Conservation (phyloP, 208 protist genomes). For the Trichomonas tenax region DNA sequence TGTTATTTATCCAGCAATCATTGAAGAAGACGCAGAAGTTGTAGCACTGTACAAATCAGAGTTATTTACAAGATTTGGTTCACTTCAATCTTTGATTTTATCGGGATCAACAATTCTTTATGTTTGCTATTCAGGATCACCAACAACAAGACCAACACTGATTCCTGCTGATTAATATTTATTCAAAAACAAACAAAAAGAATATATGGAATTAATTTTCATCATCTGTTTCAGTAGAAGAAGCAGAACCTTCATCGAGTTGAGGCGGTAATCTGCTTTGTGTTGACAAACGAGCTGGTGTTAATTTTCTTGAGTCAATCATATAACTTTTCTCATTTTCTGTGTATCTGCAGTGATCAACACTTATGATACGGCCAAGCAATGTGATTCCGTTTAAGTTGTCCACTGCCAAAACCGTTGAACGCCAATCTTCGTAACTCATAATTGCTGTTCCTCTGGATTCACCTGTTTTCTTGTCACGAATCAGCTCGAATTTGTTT, state of each 20-base stretch:
- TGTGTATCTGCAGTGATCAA: neutral
- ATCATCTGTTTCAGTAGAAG: neutral
- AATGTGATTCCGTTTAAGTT: constrained; percentile 61
- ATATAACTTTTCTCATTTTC: neutral
- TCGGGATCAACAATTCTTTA: neutral
- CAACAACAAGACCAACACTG: neutral
- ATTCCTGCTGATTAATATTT: neutral
- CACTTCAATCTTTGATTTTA: neutral
- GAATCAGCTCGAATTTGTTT: constrained; percentile 31
- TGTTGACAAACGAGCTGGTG: neutral
- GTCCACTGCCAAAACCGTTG: constrained; percentile 64
- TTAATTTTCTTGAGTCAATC: neutral
- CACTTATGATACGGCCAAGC: neutral
- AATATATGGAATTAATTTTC: neutral
- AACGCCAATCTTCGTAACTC: constrained; percentile 51
- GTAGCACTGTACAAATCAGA: neutral
- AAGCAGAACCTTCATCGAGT: neutral
- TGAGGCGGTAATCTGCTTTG: neutral
- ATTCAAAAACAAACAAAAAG: neutral
- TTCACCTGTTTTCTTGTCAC: constrained; percentile 42
- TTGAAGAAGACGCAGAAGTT: neutral
- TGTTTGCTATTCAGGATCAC: neutral
- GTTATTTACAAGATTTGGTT: neutral
- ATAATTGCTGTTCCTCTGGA: constrained; percentile 40
- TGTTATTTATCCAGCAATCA: neutral